These are phyloP conservation scores for Nigrospora sphaerica DNA, from an alignment of 2,329 filamentous ascomycete genomes.

Conservation along the genomic window DNA sequence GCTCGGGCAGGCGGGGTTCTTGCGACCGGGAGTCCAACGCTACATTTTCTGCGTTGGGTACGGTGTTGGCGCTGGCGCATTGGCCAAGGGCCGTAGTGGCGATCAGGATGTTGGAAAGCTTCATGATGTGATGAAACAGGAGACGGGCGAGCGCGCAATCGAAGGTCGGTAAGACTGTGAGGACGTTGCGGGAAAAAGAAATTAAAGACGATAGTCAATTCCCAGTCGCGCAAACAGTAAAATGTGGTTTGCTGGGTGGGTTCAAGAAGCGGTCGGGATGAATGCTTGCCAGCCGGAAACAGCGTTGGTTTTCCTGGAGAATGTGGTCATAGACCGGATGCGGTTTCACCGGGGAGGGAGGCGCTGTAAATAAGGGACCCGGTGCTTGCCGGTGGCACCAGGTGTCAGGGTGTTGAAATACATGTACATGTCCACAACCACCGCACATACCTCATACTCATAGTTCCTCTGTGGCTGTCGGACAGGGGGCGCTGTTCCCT, in stretches of 20 bases:
- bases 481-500: no score
- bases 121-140: conserved; percentile 11
- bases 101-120: conserved; percentile 14
- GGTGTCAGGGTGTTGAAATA: no score
- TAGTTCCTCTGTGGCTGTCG: no score
- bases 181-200: not conserved
- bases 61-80: conserved; percentile 12
- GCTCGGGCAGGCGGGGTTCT: conserved; percentile 8
- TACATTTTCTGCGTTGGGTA: conserved; percentile 10
- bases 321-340: not conserved
- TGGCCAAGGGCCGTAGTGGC: conserved; percentile 11
- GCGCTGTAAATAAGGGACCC: not conserved
- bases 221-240: not conserved
- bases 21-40: conserved; percentile 9
- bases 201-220: not conserved
- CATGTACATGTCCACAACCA: no score
- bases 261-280: no score
- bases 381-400: no score
- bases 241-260: no score
- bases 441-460: no score
- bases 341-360: not conserved
- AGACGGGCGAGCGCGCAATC: no score
- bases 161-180: not conserved
- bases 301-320: not conserved
- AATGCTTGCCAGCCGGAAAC: not conserved